Conservation (phyloP, 2,329 filamentous ascomycete genomes). For the Sclerotinia subarctica region DNA sequence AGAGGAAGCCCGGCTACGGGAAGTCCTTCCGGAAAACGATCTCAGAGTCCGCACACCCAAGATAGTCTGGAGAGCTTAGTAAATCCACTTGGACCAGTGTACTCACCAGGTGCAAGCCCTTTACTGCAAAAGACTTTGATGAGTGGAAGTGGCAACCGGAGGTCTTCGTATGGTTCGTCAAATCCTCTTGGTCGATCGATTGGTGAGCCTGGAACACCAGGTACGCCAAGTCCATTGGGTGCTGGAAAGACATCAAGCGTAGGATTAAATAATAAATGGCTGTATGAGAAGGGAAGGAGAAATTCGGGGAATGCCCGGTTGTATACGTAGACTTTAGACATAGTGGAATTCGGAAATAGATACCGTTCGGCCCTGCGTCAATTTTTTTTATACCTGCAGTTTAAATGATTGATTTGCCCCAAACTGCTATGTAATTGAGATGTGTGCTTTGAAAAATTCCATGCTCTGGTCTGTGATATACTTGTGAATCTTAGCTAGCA, state of each 20-base stretch:
- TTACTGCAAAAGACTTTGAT: slow-evolving; percentile 67
- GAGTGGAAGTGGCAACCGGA: slow-evolving; percentile 47
- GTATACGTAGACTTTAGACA: slow-evolving; percentile 30
- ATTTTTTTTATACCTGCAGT: background rate
- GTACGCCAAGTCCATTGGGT: slow-evolving; percentile 64
- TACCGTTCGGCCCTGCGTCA: slow-evolving; percentile 28
- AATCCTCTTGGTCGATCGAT: slow-evolving; percentile 50
- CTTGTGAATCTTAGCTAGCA: slow-evolving; percentile 4
- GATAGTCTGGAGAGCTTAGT: slow-evolving; percentile 12
- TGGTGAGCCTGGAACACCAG: slow-evolving; percentile 50
- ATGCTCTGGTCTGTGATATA: slow-evolving; percentile 5
- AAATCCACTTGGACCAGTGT: slow-evolving; percentile 44
- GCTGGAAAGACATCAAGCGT: slow-evolving; percentile 68
- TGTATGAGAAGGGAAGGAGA: slow-evolving; percentile 75
- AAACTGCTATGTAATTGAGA: background rate
- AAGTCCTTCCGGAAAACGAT: slow-evolving; percentile 15
- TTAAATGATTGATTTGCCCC: background rate
- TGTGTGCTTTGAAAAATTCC: background rate
- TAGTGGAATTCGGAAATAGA: slow-evolving; percentile 29
- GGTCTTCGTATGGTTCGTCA: slow-evolving; percentile 61
- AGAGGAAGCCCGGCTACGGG: slow-evolving; percentile 49
- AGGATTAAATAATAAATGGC: slow-evolving; percentile 86
- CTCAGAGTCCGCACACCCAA: slow-evolving; percentile 1
- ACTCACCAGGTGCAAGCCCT: slow-evolving; percentile 52
- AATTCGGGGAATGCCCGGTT: slow-evolving; percentile 35